A percentile compares a stretch with the other conserved stretches of the same genome.
phyloP scores from a whole-genome alignment of 129 eudicot genomes.

The carrot (Daucus carota) region DNA sequence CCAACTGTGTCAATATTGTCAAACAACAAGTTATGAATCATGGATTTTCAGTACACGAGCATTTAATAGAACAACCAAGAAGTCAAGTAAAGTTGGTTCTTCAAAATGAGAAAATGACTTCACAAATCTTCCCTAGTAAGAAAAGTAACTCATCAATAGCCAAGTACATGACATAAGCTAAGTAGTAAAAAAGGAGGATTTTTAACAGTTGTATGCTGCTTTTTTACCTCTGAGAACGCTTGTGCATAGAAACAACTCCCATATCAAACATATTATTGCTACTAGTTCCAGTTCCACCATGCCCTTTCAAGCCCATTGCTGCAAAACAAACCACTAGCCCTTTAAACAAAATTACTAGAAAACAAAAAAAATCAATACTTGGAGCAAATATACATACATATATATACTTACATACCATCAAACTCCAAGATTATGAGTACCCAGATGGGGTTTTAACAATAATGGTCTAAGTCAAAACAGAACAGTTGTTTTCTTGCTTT shows the following conservation, averaged over 20 bases:
- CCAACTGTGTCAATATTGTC: background rate
- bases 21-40: background rate
- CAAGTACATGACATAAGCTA: constrained; percentile 13
- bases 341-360: background rate
- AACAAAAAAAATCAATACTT: background rate
- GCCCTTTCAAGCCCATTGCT: constrained; percentile 57
- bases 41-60: constrained; percentile 10
- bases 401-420: constrained; percentile 23
- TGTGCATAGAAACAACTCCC: constrained; percentile 41
- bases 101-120: constrained; percentile 4
- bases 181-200: background rate
- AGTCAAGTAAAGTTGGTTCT: background rate
- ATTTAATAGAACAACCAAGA: background rate
- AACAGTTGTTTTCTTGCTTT: background rate
- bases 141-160: constrained; percentile 23
- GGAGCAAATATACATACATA: background rate
- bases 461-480: background rate
- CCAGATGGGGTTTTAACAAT: constrained; percentile 34
- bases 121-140: background rate
- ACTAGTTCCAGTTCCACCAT: constrained; percentile 23
- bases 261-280: constrained; percentile 39
- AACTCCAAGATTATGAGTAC: constrained; percentile 22
- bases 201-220: constrained; percentile 2
- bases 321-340: constrained; percentile 21
- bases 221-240: constrained; percentile 63